phyloP scores from a whole-genome alignment of 2,329 filamentous ascomycete species.

The Colletotrichum sp. region DNA sequence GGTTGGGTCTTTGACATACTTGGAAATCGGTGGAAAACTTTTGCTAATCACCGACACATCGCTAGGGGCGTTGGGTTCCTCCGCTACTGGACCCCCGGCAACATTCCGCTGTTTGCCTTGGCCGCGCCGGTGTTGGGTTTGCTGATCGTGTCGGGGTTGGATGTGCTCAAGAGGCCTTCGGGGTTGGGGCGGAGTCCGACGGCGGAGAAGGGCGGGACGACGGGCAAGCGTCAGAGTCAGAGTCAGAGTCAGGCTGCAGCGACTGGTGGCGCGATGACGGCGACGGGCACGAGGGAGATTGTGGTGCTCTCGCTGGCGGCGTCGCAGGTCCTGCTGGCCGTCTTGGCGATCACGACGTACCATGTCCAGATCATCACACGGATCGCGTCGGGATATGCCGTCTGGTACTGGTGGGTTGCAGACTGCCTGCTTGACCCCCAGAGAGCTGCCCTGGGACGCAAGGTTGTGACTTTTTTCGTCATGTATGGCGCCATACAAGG shows the following conservation, averaged over 20 bases:
- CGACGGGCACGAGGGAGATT: neutral
- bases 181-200: slow-evolving; percentile 7
- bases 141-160: slow-evolving; percentile 65
- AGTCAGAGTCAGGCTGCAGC: neutral
- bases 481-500: slow-evolving; percentile 86
- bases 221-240: neutral
- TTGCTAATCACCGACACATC: neutral
- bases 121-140: slow-evolving; percentile 78
- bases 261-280: slow-evolving; percentile 28
- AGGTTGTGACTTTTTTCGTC: slow-evolving; percentile 70
- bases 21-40: neutral
- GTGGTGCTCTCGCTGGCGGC: slow-evolving; percentile 64
- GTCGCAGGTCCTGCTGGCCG: slow-evolving; percentile 74
- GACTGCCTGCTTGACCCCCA: slow-evolving; percentile 40
- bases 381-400: slow-evolving; percentile 83
- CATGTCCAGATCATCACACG: slow-evolving; percentile 95
- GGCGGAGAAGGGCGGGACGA: neutral
- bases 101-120: slow-evolving; percentile 86
- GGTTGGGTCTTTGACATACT: neutral
- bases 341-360: slow-evolving; percentile 77
- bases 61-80: slow-evolving; percentile 85
- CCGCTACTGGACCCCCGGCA: slow-evolving; percentile 86
- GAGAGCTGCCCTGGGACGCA: slow-evolving; percentile 34
- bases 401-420: slow-evolving; percentile 88
- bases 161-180: slow-evolving; percentile 32